These are phyloP conservation scores for Orobanche coerulescens DNA, from an alignment of 257 asterid species.

Conservation along the genomic window DNA sequence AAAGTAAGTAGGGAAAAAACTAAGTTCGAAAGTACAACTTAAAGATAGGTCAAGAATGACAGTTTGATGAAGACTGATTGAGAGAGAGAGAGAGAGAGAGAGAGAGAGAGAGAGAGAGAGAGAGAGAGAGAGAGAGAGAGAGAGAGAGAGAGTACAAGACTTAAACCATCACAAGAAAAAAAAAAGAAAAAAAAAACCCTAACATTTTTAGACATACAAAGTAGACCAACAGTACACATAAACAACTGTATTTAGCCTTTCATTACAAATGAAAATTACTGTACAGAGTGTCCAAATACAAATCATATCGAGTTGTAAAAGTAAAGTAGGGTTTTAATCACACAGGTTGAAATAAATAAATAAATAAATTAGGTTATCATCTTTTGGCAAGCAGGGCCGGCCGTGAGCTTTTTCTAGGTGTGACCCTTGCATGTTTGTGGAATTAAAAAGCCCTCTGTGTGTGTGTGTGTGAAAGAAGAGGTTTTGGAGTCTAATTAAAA, in stretches of 20 bases:
- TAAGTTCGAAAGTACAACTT: not conserved
- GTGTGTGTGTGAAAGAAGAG: no score
- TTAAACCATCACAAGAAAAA: not conserved
- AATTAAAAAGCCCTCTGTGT: no score
- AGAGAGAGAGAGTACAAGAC: not conserved
- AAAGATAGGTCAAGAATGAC: not conserved
- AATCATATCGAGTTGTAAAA: no score
- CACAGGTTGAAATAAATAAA: not conserved
- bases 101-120: no score
- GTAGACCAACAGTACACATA: not conserved
- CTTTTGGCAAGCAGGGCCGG: conserved; percentile 9
- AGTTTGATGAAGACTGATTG: not conserved
- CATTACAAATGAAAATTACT: not conserved
- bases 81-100: no score
- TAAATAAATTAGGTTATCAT: conserved; percentile 3
- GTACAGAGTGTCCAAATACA: not conserved
- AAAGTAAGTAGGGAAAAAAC: not conserved
- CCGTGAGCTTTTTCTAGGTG: conserved; percentile 40
- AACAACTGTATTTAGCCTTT: not conserved
- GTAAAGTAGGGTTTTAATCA: conserved; percentile 13
- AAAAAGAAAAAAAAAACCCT: no score
- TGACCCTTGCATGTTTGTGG: conserved; percentile 31
- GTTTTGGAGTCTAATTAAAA: no score
- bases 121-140: no score
- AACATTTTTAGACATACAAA: conserved; percentile 9